These are phyloP conservation scores for Phytophthora hibernalis DNA, from an alignment of 352 stramenopile species.

Conservation along the genomic window DNA sequence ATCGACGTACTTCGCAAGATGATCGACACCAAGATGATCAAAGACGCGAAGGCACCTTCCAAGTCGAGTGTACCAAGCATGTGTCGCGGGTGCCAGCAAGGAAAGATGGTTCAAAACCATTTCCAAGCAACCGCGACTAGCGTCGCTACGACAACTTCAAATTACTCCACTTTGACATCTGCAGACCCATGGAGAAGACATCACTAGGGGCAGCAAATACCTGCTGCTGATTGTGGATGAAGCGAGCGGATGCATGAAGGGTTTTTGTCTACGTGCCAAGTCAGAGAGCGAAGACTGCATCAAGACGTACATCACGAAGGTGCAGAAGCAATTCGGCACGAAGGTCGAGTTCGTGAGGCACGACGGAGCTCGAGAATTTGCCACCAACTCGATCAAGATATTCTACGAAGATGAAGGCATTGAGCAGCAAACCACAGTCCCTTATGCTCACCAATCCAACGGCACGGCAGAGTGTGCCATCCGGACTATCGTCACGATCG, in stretches of 20 bases:
- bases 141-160: slow-evolving; percentile 15
- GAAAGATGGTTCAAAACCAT: slow-evolving; percentile 30
- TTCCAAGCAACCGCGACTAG: slow-evolving; percentile 18
- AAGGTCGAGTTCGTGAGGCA: slow-evolving; percentile 24
- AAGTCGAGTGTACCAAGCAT: no score
- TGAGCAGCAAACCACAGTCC: no score
- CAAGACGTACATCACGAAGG: slow-evolving; percentile 8
- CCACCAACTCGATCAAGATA: slow-evolving; percentile 26
- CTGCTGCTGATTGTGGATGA: slow-evolving; percentile 30
- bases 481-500: no score
- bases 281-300: slow-evolving; percentile 24
- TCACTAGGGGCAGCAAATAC: slow-evolving; percentile 16
- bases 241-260: slow-evolving; percentile 30
- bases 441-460: no score
- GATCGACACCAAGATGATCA: no score
- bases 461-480: no score
- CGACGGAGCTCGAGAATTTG: no score
- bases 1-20: no score
- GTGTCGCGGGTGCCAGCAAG: no score
- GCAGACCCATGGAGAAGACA: slow-evolving; percentile 19
- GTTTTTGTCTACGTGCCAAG: slow-evolving; percentile 28
- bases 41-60: no score
- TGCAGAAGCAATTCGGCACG: slow-evolving; percentile 15
- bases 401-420: no score
- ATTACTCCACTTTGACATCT: slow-evolving; percentile 28